Evolutionary conservation across 1,139 yeast species (phyloP), one percentile per base, ranked within the genome.

Genomic region (Diutina ranongensis): DNA sequence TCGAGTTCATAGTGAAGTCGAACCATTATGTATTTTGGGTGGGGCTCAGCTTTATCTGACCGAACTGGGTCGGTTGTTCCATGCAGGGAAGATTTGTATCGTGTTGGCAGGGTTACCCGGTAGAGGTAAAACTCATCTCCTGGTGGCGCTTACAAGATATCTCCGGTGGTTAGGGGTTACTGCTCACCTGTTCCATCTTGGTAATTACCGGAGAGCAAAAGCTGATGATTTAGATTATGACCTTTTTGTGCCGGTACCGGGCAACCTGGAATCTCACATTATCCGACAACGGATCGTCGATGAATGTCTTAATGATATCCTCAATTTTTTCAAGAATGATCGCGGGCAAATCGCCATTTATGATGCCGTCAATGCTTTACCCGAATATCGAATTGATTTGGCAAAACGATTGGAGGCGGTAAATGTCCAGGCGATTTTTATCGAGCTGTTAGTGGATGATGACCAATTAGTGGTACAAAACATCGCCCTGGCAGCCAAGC

Each of bases 51-150:
- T 88, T 46, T 89, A 89, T 59, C 80, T 94, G 13, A 89, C 97
- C 0, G 95, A 87, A 51, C 78, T 88, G 0, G 97, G 97, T 0
- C 72, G 87, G 50, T 69, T 94, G 55, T 92, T 86, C 65, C 97
- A 92, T 57, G 97, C 98, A 3, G 98, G 98, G 3, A 86, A 88
- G 58, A 81, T 92, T 46, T 80, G 95, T 57, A 83, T 92, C 49
- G 87, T 84, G 10, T 71, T 92, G 54, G 94, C 87, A 5, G 99
- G 99, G 0, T 71, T 89, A 50, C 98, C 99, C 1, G 98, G 97
- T 1, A 74, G 98, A 47, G 97, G 98, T 5, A 92, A 92, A 60
- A 92, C 98, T 1, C 92, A 89, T 59, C 72, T 89, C 49, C 83
- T 96, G 7, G 97, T 89, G 22, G 82, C 95, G 12, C 72, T 92